A percentile compares a stretch with the other conserved stretches of the same genome.
Conservation (phyloP, 2,329 filamentous ascomycete genomes). For the Apiospora marii region DNA sequence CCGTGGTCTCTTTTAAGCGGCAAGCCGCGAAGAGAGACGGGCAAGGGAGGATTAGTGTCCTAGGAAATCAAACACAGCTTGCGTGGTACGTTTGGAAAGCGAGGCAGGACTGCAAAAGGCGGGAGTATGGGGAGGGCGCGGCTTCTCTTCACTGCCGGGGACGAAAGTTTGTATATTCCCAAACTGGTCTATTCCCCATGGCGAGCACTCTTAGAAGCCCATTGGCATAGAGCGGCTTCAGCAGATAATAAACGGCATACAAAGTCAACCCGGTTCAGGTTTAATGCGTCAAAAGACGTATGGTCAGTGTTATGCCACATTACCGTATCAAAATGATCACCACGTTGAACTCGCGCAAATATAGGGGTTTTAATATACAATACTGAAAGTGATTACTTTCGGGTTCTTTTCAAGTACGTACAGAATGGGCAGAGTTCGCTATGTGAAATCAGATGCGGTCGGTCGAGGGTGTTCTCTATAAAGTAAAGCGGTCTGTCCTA, state of each 20-base stretch:
- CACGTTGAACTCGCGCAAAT: neutral
- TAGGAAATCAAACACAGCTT: neutral
- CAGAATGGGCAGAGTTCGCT: constrained; percentile 7
- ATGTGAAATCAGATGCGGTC: constrained; percentile 10
- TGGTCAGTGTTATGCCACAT: neutral
- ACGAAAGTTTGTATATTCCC: constrained; percentile 10
- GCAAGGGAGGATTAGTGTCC: neutral
- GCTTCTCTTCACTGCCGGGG: neutral
- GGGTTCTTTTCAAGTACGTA: neutral
- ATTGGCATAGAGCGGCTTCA: neutral
- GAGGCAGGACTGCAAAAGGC: neutral
- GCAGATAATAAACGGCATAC: neutral
- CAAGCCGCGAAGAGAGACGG: constrained; percentile 7
- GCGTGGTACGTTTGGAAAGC: neutral
- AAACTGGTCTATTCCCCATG: constrained; percentile 1
- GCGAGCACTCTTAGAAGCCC: neutral
- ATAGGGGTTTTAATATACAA: neutral
- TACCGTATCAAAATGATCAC: neutral
- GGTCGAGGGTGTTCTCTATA: constrained; percentile 8
- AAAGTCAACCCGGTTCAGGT: neutral
- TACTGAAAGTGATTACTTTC: neutral
- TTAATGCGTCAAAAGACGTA: neutral
- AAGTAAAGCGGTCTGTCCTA: neutral
- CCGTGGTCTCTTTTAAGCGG: neutral
- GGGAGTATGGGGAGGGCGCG: neutral